Evolutionary conservation across 179 eudicot species (phyloP), one percentile per base, ranked within the genome.

Genomic region (Silene vulgaris): DNA sequence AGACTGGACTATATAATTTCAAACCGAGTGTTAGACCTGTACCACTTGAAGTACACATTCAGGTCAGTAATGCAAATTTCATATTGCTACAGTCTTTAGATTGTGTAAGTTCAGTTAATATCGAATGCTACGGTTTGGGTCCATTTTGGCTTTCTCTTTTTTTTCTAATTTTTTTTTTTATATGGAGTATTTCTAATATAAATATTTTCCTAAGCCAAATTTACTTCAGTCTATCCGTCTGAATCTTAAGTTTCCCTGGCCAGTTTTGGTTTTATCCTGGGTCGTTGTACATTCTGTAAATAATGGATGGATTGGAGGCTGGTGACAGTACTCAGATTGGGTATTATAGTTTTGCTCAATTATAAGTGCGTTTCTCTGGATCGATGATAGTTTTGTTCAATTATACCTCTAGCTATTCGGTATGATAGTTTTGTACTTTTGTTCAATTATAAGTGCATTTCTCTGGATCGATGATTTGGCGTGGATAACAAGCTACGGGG

Each of bases 1-100:
- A 95, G 80, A 78, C 40, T 72, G 99, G 99, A 73, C 85, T 95
- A 14, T 95, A 88, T 76, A 95, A 95, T 82, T 95, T 95, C 81
- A 95, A 95, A 86, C 99, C 99, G 43, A 95, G 99, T 78, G 99
- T 95, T 76, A 85, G 99, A 86, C 99, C 99, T 67, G 99, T 95
- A 73, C 97, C 99, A 13, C 95, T 95, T 66, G 99, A 95, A 89
- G 99, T 93, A 80, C 99, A 95, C 81, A 95, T 95, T 82, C 99
- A 95, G 99, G 98, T 80, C 84, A 81, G 89, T 26, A 23, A 23
- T 62, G 61, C 61, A 30, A 72, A 75, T 35, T 35, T 35, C 40
- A 19, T 76, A 23, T 45, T 45, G 29, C 6, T 17, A 60, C 16
- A 0, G 28, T 40, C 61, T 68, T 69, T 56, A 28, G 48, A 23